Conservation (phyloP, 208 protist species). For the Lotmaria passim region DNA sequence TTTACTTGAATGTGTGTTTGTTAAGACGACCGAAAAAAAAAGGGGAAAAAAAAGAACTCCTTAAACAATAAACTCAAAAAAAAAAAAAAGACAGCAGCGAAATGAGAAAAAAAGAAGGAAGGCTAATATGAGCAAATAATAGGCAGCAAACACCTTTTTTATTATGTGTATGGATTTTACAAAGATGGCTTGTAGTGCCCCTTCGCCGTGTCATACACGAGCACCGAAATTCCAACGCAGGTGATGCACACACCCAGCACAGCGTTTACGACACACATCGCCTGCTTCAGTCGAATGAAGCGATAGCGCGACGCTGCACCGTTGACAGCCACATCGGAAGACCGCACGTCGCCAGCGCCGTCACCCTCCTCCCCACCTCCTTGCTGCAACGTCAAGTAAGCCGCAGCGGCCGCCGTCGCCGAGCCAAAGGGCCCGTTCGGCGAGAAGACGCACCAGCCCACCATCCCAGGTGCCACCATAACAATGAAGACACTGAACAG, state of each 20-base stretch:
- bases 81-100: background rate
- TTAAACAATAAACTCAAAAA: background rate
- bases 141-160: too few relatives aligned
- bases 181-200: background rate
- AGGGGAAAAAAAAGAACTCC: background rate
- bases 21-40: too few relatives aligned
- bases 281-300: slow-evolving; percentile 35
- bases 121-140: too few relatives aligned
- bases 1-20: too few relatives aligned
- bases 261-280: slow-evolving; percentile 43
- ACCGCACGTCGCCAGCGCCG: background rate
- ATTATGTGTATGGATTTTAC: too few relatives aligned
- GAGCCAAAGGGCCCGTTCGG: slow-evolving; percentile 26
- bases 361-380: background rate
- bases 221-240: slow-evolving; percentile 32
- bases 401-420: slow-evolving; percentile 13
- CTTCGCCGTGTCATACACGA: slow-evolving; percentile 30
- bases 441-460: slow-evolving; percentile 63
- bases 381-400: background rate
- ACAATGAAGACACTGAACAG: slow-evolving; percentile 71
- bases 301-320: slow-evolving; percentile 23
- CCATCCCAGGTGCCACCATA: slow-evolving; percentile 60
- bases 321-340: background rate
- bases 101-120: background rate
- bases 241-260: slow-evolving; percentile 48